Conservation (phyloP, 129 eudicot genomes). For the Daucus carota region DH1_v3.0 NC_030388.2:10782001-10782500, state of each 20-base stretch:
- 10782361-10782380: not conserved
- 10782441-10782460: not conserved
- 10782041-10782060: too few relatives aligned
- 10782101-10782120: too few relatives aligned
- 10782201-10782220: too few relatives aligned
- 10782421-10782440: not conserved
- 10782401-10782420: not conserved
- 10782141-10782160: too few relatives aligned
- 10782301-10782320: not conserved
- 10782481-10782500: not conserved
- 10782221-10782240: not conserved
- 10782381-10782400: not conserved
- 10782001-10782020: too few relatives aligned
- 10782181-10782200: too few relatives aligned
- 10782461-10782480: slow-evolving; percentile 1
- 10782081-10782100: too few relatives aligned
- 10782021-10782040: too few relatives aligned
- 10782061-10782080: too few relatives aligned
- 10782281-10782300: not conserved
- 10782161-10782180: too few relatives aligned
- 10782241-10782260: not conserved
- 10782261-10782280: not conserved
- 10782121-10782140: too few relatives aligned
- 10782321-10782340: not conserved
- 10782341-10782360: not conserved